A percentile compares a stretch with the other conserved stretches of the same genome.
phyloP scores from a whole-genome alignment of 2,329 filamentous ascomycete species.

The Amphichorda felina region DNA sequence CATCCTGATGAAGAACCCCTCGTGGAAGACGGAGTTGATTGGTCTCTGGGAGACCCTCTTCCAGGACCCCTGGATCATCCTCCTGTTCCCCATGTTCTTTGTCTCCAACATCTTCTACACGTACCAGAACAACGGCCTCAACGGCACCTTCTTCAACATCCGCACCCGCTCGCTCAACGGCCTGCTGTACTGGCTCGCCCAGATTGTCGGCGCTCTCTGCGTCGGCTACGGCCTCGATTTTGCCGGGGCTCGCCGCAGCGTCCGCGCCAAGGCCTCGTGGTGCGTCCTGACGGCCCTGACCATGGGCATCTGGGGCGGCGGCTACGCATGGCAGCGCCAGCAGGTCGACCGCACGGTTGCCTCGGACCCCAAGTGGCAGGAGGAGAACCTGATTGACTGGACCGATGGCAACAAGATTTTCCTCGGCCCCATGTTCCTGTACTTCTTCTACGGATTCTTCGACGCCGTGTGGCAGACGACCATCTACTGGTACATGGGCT shows the following conservation, averaged over 20 bases:
- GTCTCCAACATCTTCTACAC: conserved; percentile 72
- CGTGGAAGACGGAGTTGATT: conserved; percentile 66
- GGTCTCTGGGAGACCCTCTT: conserved; percentile 65
- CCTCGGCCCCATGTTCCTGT: conserved; percentile 73
- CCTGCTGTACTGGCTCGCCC: conserved; percentile 66
- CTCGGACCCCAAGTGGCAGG: conserved; percentile 10
- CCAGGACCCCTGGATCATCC: conserved; percentile 58
- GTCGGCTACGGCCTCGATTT: conserved; percentile 64
- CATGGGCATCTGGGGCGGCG: conserved; percentile 72
- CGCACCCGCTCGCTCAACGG: conserved; percentile 65
- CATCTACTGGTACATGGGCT: conserved; percentile 94
- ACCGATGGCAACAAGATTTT: conserved; percentile 43
- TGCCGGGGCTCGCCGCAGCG: conserved; percentile 43
- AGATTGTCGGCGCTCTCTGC: conserved; percentile 64
- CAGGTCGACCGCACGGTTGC: conserved; percentile 38
- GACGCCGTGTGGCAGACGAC: conserved; percentile 85
- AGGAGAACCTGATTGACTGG: conserved; percentile 44
- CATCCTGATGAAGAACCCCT: conserved; percentile 84
- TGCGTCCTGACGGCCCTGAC: conserved; percentile 54
- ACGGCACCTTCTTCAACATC: conserved; percentile 55
- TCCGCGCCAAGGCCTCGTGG: conserved; percentile 56
- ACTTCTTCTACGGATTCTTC: conserved; percentile 83
- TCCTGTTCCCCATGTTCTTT: conserved; percentile 72
- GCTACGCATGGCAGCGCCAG: conserved; percentile 61
- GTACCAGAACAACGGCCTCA: conserved; percentile 71